These are phyloP conservation scores for Azolla pinnata DNA, from an alignment of 75 land plant species.

Conservation along the genomic window DNA sequence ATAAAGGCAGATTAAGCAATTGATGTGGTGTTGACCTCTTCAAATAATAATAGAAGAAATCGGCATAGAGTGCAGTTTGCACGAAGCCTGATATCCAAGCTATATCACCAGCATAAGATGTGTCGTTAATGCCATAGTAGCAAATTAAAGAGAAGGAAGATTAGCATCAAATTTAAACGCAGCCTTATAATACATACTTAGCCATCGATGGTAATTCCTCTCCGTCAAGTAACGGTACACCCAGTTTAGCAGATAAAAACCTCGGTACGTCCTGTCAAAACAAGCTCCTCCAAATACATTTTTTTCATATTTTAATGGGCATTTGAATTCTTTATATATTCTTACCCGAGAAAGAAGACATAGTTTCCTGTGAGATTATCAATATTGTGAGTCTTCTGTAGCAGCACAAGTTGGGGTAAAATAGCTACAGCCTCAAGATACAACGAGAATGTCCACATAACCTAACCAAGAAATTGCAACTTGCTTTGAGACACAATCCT, in stretches of 20 bases:
- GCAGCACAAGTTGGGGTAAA: slow-evolving; percentile 68
- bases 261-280: slow-evolving; percentile 56
- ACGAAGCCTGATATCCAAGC: slow-evolving; percentile 78
- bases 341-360: slow-evolving; percentile 67
- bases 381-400: slow-evolving; percentile 70
- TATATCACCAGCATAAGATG: slow-evolving; percentile 22
- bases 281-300: too few species aligned
- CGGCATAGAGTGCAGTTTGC: slow-evolving; percentile 74
- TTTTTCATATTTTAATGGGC: too few species aligned
- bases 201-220: slow-evolving; percentile 59
- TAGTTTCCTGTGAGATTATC: slow-evolving; percentile 85
- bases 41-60: slow-evolving; percentile 82
- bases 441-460: slow-evolving; percentile 82
- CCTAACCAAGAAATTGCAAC: slow-evolving; percentile 22
- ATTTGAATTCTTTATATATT: too few species aligned
- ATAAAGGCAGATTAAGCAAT: not conserved
- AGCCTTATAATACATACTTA: slow-evolving; percentile 37
- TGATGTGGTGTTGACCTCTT: slow-evolving; percentile 31
- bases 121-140: not conserved
- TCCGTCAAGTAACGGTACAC: slow-evolving; percentile 72
- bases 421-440: slow-evolving; percentile 79
- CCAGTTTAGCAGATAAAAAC: slow-evolving; percentile 69
- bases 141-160: not conserved
- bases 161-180: not conserved
- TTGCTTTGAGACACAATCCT: not conserved